Conservation (phyloP, 1,139 yeast genomes). For the Pichia sp. region DNA sequence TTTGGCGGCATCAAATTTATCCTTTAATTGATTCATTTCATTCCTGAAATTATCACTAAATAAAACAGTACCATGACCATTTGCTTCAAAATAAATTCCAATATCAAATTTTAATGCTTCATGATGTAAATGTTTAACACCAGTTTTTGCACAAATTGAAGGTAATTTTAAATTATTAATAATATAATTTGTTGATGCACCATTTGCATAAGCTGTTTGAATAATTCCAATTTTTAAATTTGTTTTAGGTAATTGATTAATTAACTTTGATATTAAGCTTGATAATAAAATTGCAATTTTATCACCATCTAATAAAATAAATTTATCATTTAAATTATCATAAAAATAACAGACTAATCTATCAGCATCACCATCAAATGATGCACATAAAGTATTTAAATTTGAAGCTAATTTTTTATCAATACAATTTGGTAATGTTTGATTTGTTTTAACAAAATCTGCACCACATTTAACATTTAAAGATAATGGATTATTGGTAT, state of each 20-base stretch:
- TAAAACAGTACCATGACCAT: constrained; percentile 97
- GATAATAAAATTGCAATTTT: constrained; percentile 86
- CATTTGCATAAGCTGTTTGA: constrained; percentile 98
- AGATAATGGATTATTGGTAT: constrained; percentile 46
- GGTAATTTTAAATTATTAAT: constrained; percentile 61
- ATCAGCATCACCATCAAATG: constrained; percentile 98
- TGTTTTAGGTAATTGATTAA: constrained; percentile 19
- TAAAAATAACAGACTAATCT: constrained; percentile 77
- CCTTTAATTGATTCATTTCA: constrained; percentile 21
- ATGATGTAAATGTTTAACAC: constrained; percentile 91
- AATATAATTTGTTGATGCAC: constrained; percentile 75
- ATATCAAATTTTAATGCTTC: constrained; percentile 78
- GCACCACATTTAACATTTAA: constrained; percentile 90
- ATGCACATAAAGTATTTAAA: constrained; percentile 53
- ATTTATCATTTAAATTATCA: constrained; percentile 38
- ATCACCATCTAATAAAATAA: constrained; percentile 86
- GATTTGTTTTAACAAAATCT: constrained; percentile 88
- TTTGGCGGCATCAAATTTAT: constrained; percentile 26
- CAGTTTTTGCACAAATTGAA: constrained; percentile 87
- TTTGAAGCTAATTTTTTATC: constrained; percentile 18
- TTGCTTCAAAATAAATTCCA: constrained; percentile 96
- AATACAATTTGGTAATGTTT: constrained; percentile 64
- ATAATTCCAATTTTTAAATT: constrained; percentile 68
- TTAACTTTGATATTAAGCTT: constrained; percentile 23
- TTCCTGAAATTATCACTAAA: constrained; percentile 57